phyloP scores from a whole-genome alignment of 805 yeast genomes.

The Middelhovenomyces tepae region DNA sequence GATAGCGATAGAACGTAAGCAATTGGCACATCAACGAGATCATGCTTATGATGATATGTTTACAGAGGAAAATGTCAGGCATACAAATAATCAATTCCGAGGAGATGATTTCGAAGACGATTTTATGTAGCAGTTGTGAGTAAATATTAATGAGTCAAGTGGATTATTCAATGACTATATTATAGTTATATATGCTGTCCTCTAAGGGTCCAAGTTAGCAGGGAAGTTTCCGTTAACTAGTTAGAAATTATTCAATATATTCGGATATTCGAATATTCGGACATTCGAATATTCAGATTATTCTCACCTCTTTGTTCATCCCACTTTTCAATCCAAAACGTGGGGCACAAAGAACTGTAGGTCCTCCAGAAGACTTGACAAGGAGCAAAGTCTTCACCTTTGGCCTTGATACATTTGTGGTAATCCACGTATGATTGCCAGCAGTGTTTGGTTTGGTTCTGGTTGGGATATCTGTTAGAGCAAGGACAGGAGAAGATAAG shows the following conservation, averaged over 20 bases:
- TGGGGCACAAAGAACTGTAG: conserved; percentile 54
- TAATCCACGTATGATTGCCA: conserved; percentile 97
- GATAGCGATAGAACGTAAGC: conserved; percentile 21
- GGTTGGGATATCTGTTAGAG: conserved; percentile 72
- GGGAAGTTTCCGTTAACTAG: conserved; percentile 21
- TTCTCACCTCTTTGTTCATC: conserved; percentile 41
- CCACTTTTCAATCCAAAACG: conserved; percentile 32
- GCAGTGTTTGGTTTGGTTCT: conserved; percentile 97
- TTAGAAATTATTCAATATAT: neutral
- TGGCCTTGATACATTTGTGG: conserved; percentile 92
- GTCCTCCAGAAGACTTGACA: conserved; percentile 92
- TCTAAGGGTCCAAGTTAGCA: conserved; percentile 16
- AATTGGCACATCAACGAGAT: conserved; percentile 29
- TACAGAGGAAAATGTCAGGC: conserved; percentile 37
- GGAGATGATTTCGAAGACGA: conserved; percentile 51
- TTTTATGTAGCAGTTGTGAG: conserved; percentile 32
- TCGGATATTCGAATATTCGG: neutral
- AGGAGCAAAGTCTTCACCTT: conserved; percentile 98
- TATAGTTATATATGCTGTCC: neutral
- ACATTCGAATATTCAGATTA: conserved; percentile 38
- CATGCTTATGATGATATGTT: conserved; percentile 42
- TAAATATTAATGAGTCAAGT: neutral
- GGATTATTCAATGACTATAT: neutral
- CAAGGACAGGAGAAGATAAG: too few species aligned
- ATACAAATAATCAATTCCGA: conserved; percentile 38